Percentiles rank a stretch among this genome's conserved stretches.
Conservation (phyloP, 2,329 filamentous ascomycete genomes). For the Nannizziopsis arthrosporioides region DNA sequence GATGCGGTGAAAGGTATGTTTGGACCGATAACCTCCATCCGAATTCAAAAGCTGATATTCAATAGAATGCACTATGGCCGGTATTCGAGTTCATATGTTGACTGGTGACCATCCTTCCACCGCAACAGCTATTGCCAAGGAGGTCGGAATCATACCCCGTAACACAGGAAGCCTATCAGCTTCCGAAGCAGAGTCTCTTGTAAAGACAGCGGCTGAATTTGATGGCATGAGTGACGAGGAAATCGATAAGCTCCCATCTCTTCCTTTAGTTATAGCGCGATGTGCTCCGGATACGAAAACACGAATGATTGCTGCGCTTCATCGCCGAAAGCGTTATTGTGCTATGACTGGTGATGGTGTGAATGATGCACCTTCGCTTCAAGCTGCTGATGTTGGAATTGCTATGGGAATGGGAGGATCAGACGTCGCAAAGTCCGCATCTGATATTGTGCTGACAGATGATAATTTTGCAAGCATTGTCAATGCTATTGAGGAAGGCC, state of each 20-base stretch:
- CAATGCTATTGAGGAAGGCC: slow-evolving; percentile 68
- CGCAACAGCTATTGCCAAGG: slow-evolving; percentile 45
- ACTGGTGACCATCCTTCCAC: slow-evolving; percentile 48
- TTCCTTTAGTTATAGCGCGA: slow-evolving; percentile 71
- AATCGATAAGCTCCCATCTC: slow-evolving; percentile 55
- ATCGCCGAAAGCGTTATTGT: slow-evolving; percentile 62
- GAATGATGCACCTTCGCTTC: slow-evolving; percentile 73
- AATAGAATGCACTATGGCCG: slow-evolving; percentile 40
- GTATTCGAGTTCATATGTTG: slow-evolving; percentile 47
- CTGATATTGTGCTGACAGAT: slow-evolving; percentile 51
- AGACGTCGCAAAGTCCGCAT: slow-evolving; percentile 73
- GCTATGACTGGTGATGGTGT: slow-evolving; percentile 86
- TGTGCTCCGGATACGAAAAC: slow-evolving; percentile 81
- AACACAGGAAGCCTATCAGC: slow-evolving; percentile 36
- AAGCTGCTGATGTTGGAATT: slow-evolving; percentile 72
- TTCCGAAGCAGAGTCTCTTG: slow-evolving; percentile 38
- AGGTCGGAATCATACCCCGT: slow-evolving; percentile 45
- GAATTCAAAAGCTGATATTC: slow-evolving; percentile 10
- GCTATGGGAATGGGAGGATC: slow-evolving; percentile 78
- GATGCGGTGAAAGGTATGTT: slow-evolving; percentile 37
- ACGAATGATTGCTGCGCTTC: slow-evolving; percentile 79
- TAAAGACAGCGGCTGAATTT: slow-evolving; percentile 47
- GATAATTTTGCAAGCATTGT: slow-evolving; percentile 85
- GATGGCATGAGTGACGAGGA: slow-evolving; percentile 43
- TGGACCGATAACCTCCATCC: background rate